Evolutionary conservation across 139 green algal species (phyloP), one percentile per base, ranked within the genome.

Genomic region (Bryopsis sp.): DNA sequence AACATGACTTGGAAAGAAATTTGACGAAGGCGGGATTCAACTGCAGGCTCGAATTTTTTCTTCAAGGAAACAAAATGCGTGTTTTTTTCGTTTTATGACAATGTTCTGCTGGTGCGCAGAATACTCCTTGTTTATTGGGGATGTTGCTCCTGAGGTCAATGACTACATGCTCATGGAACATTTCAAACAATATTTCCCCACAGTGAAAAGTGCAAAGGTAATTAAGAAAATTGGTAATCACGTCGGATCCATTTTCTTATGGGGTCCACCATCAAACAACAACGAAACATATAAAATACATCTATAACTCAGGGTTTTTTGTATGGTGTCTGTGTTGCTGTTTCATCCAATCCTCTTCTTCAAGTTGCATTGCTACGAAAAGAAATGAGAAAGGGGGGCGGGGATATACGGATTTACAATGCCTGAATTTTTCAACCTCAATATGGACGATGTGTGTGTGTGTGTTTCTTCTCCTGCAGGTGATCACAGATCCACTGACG

Each of bases 91-190:
- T 54, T 19, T 54, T 11, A 26, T 11, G 19, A 26, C 43, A 11
- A 54, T 54, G 43, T 11, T 54, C 43, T 54, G 43, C 43, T 54
- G 19, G 43, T 69, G 8, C 19, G 3, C 76, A 79, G 91, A 95
- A 59, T 82, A 86, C 65, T 88, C 78, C 2, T 35, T 97, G 2
- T 98, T 97, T 74, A 90, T 98, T 19, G 92, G 92, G 2, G 92
- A 98, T 72, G 78, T 98, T 29, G 83, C 88, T 0, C 82, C 81
- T 0, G 93, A 98, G 31, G 93, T 97, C 2, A 92, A 83, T 31
- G 93, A 98, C 75, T 84, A 83, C 48, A 76, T 90, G 8, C 81
- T 98, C 11, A 80, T 91, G 64, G 84, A 92, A 31, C 85, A 87
- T 33, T 98, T 98, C 73, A 63, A 85, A 15, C 69, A 84, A 38